Evolutionary conservation across 2,329 filamentous ascomycete genomes (phyloP), one percentile per base, ranked within the genome.

Genomic region (Ascocoryne sarcoides): DNA sequence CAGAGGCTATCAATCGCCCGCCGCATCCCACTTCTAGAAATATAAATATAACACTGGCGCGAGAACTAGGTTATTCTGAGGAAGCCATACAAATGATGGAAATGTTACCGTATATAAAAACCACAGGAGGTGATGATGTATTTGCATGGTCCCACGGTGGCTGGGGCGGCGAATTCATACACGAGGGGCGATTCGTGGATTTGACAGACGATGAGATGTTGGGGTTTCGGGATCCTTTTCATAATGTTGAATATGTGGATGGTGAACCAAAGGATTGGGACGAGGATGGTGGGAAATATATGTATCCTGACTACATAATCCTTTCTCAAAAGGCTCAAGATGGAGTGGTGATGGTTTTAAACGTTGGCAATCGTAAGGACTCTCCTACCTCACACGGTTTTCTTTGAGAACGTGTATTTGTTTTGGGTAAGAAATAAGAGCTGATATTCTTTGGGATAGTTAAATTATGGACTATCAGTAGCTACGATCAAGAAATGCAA

Each of bases 61-160:
- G n/a, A 5, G 21, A 44, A 16, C 23, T 51, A 2, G 32, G 29
- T 14, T 43, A 39, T 15, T 43, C 43, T 16, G 9, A 32, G 3
- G 23, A 28, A 16, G 46, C 39, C 8, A 42, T 47, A 17, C 17
- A 43, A 15, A 28, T 49, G 9, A 37, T 51, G 43, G 36, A 51
- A 16, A 23, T 37, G 30, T 32, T 51, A n/a, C 46, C 48, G 3
- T 51, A 51, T 40, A 12, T 51, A 15, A 37, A 34, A 10, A 10
- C 23, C 19, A 36, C 18, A 9, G 10, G 4, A 12, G 17, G 43
- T 17, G 23, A 36, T 9, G 32, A 37, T 10, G 3, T 18, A 8
- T 35, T 38, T 10, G 17, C 16, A 10, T 42, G 36, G 43, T 16
- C 4, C 5, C 16, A 26, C 14, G 44, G 40, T 20, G 15, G 14